Percentiles rank a stretch among this genome's conserved stretches.
Conservation (phyloP, 1,284 basidiomycete genomes). For the Dichomitus squalens region DNA sequence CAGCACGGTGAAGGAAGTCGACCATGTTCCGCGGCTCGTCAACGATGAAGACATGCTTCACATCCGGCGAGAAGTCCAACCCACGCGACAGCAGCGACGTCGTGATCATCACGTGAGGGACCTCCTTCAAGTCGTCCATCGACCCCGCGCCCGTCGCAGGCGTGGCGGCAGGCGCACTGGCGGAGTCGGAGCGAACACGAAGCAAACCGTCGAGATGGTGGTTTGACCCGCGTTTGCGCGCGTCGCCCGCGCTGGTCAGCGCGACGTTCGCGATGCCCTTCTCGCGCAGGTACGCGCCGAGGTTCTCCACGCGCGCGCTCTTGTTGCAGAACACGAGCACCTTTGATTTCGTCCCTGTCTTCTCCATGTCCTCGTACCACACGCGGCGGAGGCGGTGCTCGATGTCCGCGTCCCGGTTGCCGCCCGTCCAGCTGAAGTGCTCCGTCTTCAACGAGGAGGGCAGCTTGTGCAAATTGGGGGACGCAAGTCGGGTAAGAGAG, state of each 20-base stretch:
- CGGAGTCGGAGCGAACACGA: slow-evolving; percentile 28
- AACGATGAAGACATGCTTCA: slow-evolving; percentile 81
- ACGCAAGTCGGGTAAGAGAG: slow-evolving; percentile 64
- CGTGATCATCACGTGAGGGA: slow-evolving; percentile 78
- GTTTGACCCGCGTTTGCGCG: slow-evolving; percentile 67
- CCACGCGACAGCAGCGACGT: slow-evolving; percentile 92
- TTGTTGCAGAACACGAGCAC: slow-evolving; percentile 85
- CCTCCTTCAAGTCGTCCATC: slow-evolving; percentile 26
- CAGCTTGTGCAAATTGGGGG: slow-evolving; percentile 78
- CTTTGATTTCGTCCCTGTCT: slow-evolving; percentile 47
- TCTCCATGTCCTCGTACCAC: slow-evolving; percentile 69
- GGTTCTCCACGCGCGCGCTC: slow-evolving; percentile 62
- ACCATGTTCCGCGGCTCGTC: slow-evolving; percentile 87
- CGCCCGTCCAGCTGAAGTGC: slow-evolving; percentile 75
- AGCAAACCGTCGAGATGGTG: slow-evolving; percentile 76
- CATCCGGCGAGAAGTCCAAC: slow-evolving; percentile 79
- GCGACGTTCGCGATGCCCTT: slow-evolving; percentile 69
- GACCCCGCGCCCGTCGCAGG: slow-evolving; percentile 5
- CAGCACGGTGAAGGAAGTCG: slow-evolving; percentile 89
- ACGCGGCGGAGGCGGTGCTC: slow-evolving; percentile 71
- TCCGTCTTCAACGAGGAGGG: slow-evolving; percentile 72
- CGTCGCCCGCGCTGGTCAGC: slow-evolving; percentile 56
- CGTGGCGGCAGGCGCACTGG: neutral
- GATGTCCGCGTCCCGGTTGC: slow-evolving; percentile 78
- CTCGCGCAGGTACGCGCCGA: slow-evolving; percentile 57